Base-by-base conservation (phyloP, 352 stramenopile species). In the Elongisporangium undulatum region DNA sequence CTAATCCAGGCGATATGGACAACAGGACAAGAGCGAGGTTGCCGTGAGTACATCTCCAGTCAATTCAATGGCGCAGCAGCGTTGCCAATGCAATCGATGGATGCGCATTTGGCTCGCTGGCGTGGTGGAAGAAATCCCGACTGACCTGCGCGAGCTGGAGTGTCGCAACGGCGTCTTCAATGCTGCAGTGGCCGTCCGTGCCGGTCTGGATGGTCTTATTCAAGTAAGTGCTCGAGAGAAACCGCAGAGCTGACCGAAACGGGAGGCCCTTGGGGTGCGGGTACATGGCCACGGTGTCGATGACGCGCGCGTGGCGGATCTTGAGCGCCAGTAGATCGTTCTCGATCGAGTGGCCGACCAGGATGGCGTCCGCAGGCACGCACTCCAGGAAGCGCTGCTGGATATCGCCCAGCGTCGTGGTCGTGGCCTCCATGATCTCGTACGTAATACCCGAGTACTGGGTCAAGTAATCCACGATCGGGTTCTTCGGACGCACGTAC, bases 271-370 rank as follows among this genome's bases (percentile, higher is more conserved):
- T 87, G 5, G 84, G 85, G 54, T 96, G 86, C 8, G 82, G 82
- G 55, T 93, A 96, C 58, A 96, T 61, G 38, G 87, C 77, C 0
- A 75, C 74, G 4, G 88, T 96, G 63, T 96, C 88, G 39, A 95
- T 89, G 55, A 93, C 64, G 23, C 83, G 83, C 19, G 72, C 70
- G 56, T 96, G 88, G 49, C 92, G 56, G 16, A 95, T 63, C 10
- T 71, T 66, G 23, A 96, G 66, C 9, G 83, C 85, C 54, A 72
- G 59, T 5, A 95, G 62, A 58, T 96, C 88, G 64, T 95, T 95
- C 58, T 96, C 88, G 53, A 96, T 85, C 48, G 83, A 94, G 62
- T 96, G 88, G 16, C 88, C 88, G n/a, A 95, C 83, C 24, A 95
- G 70, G 48, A 95, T 90, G 4, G 86, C 85, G 20, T 92, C 71